Evolutionary conservation across 768 basidiomycete species (phyloP).

Genomic region (Pulveroboletus sp.): DNA sequence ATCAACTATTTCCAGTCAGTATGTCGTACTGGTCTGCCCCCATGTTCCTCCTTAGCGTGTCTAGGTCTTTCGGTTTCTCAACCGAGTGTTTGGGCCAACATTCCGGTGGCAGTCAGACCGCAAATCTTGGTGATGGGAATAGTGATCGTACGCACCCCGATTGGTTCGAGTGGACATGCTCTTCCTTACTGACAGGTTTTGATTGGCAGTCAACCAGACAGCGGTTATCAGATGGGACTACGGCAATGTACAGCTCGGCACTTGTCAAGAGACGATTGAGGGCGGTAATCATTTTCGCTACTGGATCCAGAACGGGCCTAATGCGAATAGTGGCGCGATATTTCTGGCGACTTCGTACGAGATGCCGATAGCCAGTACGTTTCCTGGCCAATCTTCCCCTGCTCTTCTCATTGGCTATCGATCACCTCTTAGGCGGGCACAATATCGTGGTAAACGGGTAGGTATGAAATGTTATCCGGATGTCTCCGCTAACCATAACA

Average conservation of each 20-base stretch:
- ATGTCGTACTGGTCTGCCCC: neutral
- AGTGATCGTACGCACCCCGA: conserved; percentile 52
- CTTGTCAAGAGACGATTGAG: conserved; percentile 79
- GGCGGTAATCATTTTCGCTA: conserved; percentile 89
- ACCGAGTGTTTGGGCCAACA: conserved; percentile 85
- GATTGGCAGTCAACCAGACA: conserved; percentile 66
- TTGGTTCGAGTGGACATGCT: neutral
- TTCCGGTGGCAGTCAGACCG: conserved; percentile 59
- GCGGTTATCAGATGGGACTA: conserved; percentile 85
- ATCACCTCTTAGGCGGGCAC: conserved; percentile 44
- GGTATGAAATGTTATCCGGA: neutral
- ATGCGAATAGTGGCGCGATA: conserved; percentile 63
- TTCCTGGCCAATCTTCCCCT: conserved; percentile 4
- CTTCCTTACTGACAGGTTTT: neutral
- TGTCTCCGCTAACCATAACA: neutral
- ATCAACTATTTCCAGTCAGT: conserved; percentile 79
- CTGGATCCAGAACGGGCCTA: conserved; percentile 72
- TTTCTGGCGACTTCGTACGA: conserved; percentile 79
- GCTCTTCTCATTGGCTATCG: neutral
- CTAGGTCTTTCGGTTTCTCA: conserved; percentile 61
- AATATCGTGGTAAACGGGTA: conserved; percentile 73
- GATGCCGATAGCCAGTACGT: conserved; percentile 53
- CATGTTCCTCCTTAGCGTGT: neutral
- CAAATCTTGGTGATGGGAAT: conserved; percentile 80
- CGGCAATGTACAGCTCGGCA: conserved; percentile 71